A percentile compares a stretch with the other conserved stretches of the same genome.
phyloP scores from a whole-genome alignment of 495 filamentous ascomycete genomes.

The Penicilliopsis zonata region DNA sequence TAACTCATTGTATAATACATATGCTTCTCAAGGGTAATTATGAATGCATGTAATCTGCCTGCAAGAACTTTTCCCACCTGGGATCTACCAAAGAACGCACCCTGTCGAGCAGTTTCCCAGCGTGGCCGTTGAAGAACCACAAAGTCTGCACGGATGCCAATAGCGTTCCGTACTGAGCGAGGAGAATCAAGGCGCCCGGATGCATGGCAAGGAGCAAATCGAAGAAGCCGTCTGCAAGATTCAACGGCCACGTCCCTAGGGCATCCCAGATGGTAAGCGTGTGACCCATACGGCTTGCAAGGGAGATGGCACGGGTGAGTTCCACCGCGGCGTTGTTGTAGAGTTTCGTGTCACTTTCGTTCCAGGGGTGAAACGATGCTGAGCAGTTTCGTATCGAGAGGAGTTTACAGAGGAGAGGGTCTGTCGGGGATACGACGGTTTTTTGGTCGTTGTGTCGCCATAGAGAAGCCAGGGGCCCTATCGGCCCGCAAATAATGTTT shows the following conservation, averaged over 20 bases:
- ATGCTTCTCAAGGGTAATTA: no score
- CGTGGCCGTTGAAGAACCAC: constrained; percentile 23
- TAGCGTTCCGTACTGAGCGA: constrained; percentile 26
- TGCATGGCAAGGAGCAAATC: constrained; percentile 13
- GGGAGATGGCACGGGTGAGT: background rate
- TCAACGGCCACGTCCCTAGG: constrained; percentile 20
- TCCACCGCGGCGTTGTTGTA: background rate
- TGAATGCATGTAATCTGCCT: no score
- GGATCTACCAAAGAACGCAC: no score
- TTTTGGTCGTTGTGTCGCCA: background rate
- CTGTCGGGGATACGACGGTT: background rate
- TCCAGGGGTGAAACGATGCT: background rate
- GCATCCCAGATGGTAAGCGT: constrained; percentile 6
- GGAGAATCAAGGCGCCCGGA: constrained; percentile 24
- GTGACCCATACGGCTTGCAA: background rate
- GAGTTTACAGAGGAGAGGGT: background rate
- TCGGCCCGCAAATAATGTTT: background rate
- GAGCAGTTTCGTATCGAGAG: background rate
- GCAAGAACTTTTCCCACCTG: no score
- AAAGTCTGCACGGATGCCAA: constrained; percentile 13
- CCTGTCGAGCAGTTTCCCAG: constrained; percentile 6
- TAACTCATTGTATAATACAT: no score
- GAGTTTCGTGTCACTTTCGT: background rate
- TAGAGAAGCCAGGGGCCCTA: background rate
- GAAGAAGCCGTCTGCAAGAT: constrained; percentile 14